These are phyloP conservation scores for Rhizomucor pusillus DNA, from an alignment of 371 early-diverging fungal species.

Conservation along the genomic window DNA sequence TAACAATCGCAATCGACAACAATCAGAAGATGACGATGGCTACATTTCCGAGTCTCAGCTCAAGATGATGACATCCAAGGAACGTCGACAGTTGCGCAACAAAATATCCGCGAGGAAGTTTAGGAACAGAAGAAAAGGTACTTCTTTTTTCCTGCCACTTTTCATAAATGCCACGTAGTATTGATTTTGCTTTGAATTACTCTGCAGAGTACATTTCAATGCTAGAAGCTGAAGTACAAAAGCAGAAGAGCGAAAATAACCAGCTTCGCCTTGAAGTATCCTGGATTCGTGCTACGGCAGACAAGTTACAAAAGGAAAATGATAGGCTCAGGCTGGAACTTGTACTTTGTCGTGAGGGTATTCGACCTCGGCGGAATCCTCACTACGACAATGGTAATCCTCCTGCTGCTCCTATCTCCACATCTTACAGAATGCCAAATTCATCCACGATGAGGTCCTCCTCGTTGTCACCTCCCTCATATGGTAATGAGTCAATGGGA, in stretches of 20 bases:
- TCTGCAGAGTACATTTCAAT: conserved; percentile 70
- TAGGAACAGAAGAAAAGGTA: conserved; percentile 84
- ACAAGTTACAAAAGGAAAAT: conserved; percentile 32
- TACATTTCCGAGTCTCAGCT: conserved; percentile 36
- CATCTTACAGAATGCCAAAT: not conserved
- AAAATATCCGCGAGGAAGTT: conserved; percentile 92
- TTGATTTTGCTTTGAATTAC: not conserved
- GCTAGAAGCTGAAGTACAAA: conserved; percentile 59
- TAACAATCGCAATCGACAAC: not conserved
- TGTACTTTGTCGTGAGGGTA: conserved; percentile 17
- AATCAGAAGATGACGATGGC: conserved; percentile 16
- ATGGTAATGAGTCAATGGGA: conserved; percentile 6
- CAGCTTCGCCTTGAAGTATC: conserved; percentile 55
- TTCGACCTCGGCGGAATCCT: conserved; percentile 4
- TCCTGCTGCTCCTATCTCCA: too few relatives aligned
- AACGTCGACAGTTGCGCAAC: conserved; percentile 85
- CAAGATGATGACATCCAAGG: conserved; percentile 73
- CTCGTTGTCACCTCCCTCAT: conserved; percentile 12
- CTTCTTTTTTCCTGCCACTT: conserved; percentile 19
- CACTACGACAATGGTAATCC: not conserved
- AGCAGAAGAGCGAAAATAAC: conserved; percentile 51
- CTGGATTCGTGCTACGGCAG: conserved; percentile 26
- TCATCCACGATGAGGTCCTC: conserved; percentile 1
- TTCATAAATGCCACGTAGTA: not conserved
- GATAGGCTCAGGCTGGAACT: conserved; percentile 34